Evolutionary conservation across 306 rosid species (phyloP), one percentile per base, ranked within the genome.

Genomic region (Acacia acuminata): DNA sequence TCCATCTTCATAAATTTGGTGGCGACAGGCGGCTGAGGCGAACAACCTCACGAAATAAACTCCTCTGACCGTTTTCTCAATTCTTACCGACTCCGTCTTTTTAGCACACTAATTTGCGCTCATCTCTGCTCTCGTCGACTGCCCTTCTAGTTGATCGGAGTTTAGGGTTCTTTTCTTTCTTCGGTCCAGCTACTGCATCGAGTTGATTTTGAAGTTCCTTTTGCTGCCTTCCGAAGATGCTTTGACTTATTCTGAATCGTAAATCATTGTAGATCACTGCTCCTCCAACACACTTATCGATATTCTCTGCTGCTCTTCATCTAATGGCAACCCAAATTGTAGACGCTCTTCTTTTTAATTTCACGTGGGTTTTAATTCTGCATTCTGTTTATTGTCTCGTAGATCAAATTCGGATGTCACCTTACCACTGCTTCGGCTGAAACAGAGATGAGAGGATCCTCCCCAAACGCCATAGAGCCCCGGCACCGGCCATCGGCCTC

Each of bases 401-500:
- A 36, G 67, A 61, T 78, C 58, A 55, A 58, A 79, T 66, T 78
- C 80, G 66, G 78, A 89, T 68, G 83, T 66, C 78, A 50, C 42
- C 77, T 83, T 32, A 61, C 72, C 40, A 15, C 64, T 79, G 78
- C 67, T 68, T 77, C 80, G 53, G 69, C 86, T 72, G 77, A 83
- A 82, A 82, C 77, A 64, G 75, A 82, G 60, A 95, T 96, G 98
- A 93, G 98, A 88, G 91, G 83, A 75, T 79, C 88, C 30, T 85
- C 93, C 50, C 89, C 89, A 1, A 88, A 79, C 82, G 71, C 82
- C 77, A 78, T 88, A 12, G 99, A 96, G 90, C 98, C 92, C 19
- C 88, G 98, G 8, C 87, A 80, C 83, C 99, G 98, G 27, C 84
- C 86, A 56, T 90, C 94, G 15, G 77, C 92, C 85, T 88, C 92